phyloP scores from a whole-genome alignment of 2,329 filamentous ascomycete species.

The Cercospora brassicicola region DNA sequence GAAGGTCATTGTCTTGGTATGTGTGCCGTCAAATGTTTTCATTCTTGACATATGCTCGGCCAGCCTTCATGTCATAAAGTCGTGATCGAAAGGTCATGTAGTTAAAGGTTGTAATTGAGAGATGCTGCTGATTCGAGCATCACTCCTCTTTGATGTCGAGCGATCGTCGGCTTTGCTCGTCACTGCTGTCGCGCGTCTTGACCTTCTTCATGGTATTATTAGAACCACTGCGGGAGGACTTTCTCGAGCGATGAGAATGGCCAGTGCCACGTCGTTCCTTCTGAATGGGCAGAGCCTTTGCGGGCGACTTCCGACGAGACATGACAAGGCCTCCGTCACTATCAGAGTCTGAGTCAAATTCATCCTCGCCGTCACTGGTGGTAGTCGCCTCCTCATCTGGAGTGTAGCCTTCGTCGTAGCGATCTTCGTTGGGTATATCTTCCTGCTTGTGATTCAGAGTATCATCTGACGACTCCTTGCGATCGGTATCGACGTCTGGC shows the following conservation, averaged over 20 bases:
- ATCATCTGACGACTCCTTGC: constrained; percentile 41
- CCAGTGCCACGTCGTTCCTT: constrained; percentile 37
- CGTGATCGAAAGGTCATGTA: constrained; percentile 8
- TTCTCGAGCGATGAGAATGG: constrained; percentile 39
- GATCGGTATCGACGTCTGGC: constrained; percentile 37
- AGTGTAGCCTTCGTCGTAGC: constrained; percentile 37
- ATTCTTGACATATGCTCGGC: constrained; percentile 7
- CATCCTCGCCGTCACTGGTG: constrained; percentile 45
- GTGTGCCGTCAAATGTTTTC: constrained; percentile 6
- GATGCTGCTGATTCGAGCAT: not conserved
- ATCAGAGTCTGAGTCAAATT: constrained; percentile 43
- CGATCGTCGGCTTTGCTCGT: constrained; percentile 26
- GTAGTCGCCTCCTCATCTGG: constrained; percentile 38
- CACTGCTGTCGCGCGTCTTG: constrained; percentile 35
- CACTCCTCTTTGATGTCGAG: constrained; percentile 31
- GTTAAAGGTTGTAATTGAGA: not conserved
- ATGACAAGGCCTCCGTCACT: constrained; percentile 45
- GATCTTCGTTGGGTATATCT: constrained; percentile 27
- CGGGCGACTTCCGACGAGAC: constrained; percentile 36
- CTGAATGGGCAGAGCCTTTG: constrained; percentile 12
- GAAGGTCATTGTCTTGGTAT: not conserved
- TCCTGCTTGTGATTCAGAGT: constrained; percentile 37
- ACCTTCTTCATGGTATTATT: constrained; percentile 54
- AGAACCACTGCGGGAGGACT: constrained; percentile 50
- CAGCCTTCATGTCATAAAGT: constrained; percentile 17